phyloP scores from a whole-genome alignment of 1,284 basidiomycete genomes.

The Ustilago tritici region DNA sequence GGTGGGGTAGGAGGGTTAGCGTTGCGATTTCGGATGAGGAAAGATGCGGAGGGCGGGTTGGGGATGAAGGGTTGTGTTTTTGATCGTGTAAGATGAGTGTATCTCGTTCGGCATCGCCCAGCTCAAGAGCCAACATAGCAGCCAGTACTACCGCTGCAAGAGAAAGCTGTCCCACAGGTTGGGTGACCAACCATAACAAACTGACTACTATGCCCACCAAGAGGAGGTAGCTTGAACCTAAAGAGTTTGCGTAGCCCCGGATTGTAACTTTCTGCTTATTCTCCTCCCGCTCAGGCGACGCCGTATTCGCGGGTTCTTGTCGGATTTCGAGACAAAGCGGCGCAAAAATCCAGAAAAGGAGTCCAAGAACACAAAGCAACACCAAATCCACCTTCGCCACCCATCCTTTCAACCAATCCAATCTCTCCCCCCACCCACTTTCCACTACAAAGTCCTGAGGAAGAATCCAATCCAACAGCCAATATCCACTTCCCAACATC shows the following conservation, averaged over 20 bases:
- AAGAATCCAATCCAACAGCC: conserved; percentile 59
- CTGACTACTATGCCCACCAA: conserved; percentile 80
- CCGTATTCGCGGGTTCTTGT: conserved; percentile 18
- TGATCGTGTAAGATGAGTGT: conserved; percentile 29
- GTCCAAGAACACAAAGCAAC: conserved; percentile 35
- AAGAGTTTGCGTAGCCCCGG: conserved; percentile 88
- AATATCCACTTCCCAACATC: conserved; percentile 58
- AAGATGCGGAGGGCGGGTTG: conserved; percentile 12
- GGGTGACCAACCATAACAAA: conserved; percentile 77
- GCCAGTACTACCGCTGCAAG: conserved; percentile 77
- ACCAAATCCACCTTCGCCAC: conserved; percentile 47
- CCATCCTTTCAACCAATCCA: conserved; percentile 49
- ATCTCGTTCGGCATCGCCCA: conserved; percentile 63
- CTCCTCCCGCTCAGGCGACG: conserved; percentile 1
- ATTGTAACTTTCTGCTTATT: conserved; percentile 73
- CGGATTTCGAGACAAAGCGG: conserved; percentile 64
- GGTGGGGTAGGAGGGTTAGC: conserved; percentile 60
- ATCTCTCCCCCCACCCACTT: conserved; percentile 15
- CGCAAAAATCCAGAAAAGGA: conserved; percentile 58
- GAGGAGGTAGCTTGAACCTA: conserved; percentile 86
- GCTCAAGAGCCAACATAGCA: conserved; percentile 47
- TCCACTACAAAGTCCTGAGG: conserved; percentile 22
- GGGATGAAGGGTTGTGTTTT: not conserved
- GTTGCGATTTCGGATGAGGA: conserved; percentile 35
- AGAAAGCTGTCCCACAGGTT: conserved; percentile 84